Evolutionary conservation across 768 basidiomycete species (phyloP).

Genomic region (Pleurotus djamor): DNA sequence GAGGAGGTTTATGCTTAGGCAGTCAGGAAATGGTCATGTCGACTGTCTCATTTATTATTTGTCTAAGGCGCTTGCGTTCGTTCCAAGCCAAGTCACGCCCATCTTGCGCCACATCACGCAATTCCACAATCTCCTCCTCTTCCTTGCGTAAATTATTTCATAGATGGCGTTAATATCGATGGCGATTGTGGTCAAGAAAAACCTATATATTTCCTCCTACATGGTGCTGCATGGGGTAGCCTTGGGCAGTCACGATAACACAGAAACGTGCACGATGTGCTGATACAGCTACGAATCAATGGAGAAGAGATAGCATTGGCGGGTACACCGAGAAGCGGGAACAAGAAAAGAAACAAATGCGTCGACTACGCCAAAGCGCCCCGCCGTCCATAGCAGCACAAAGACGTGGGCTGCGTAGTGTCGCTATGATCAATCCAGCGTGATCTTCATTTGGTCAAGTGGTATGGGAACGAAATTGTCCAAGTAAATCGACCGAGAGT

Average conservation of each 20-base stretch:
- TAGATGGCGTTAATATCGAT: conserved; percentile 1
- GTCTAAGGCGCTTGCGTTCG: background rate
- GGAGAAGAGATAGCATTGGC: too few relatives aligned
- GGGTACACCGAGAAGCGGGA: too few relatives aligned
- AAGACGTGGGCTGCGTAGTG: background rate
- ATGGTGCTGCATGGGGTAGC: background rate
- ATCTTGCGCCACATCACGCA: conserved; percentile 44
- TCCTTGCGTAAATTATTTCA: background rate
- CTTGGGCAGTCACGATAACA: background rate
- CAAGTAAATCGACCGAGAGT: conserved; percentile 80
- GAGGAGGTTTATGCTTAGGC: conserved; percentile 1
- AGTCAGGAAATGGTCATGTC: conserved; percentile 4
- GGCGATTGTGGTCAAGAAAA: background rate
- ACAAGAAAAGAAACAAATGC: too few relatives aligned
- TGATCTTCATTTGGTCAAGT: conserved; percentile 91
- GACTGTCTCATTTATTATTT: background rate
- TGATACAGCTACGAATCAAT: too few relatives aligned
- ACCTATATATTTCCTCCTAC: conserved; percentile 5
- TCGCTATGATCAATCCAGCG: conserved; percentile 69
- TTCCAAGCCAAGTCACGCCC: conserved; percentile 18
- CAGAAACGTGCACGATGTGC: background rate
- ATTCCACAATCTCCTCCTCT: conserved; percentile 17
- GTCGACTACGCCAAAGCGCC: background rate
- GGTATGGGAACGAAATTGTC: conserved; percentile 97
- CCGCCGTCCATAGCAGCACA: background rate